Evolutionary conservation across 2,329 filamentous ascomycete genomes (phyloP), one percentile per base, ranked within the genome.

Genomic region (Trichoderma sp.): DNA sequence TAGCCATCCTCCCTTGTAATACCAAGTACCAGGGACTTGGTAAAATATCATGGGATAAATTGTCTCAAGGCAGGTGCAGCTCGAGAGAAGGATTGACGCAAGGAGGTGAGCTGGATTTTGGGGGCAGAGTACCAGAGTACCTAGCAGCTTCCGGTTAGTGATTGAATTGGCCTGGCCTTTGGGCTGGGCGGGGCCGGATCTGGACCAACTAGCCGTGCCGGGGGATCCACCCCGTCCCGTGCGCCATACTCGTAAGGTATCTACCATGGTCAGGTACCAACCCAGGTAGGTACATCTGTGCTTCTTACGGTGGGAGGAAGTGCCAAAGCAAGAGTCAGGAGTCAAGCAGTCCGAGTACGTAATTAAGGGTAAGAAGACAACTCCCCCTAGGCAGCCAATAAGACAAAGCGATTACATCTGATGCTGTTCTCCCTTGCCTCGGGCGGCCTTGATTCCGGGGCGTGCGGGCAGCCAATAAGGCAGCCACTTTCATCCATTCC

Each of bases 21-120:
- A 24, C 65, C 53, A 68, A 30, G 34, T 68, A 58, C 65, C 53
- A 36, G 65, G 65, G 21, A 68, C 53, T 28, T 58, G 65, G 65
- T 12, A 58, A 24, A 5, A 34, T 26, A 18, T 4, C 43, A 28
- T 30, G 34, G 9, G 11, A 58, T 18, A 24, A n/a, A 26, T 15
- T 36, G 30, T 30, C 18, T 11, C 11, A n/a, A 36, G 34, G 24
- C n/a, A 43, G 32, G 51, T 68, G 65, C 65, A 53, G 24, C 24
- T 24, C 24, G 24, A 24, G 24, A 24, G 24, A 21, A 43, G 26
- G 26, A 28, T 36, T 63, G 58, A 51, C 12, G 61, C 65, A 58
- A 57, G 65, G 34, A 43, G 12, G 18, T 15, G 18, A 34, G 30
- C 12, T 34, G 28, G 26, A n/a, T 15, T 39, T 36, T 66, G 30